phyloP scores from a whole-genome alignment of 441 rosid species.

The Omphalea diandra region DNA sequence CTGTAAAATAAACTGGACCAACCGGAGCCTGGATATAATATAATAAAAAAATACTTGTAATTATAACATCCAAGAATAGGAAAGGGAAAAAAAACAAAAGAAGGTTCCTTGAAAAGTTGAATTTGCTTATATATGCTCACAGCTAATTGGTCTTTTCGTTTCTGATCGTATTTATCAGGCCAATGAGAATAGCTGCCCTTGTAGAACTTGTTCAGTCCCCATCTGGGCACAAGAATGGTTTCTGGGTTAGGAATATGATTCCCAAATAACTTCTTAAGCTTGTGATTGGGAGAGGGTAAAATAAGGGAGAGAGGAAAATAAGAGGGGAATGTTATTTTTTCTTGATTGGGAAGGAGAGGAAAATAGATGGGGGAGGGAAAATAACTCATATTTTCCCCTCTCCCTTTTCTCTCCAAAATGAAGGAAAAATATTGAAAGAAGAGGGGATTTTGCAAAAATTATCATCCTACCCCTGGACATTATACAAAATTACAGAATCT shows the following conservation, averaged over 20 bases:
- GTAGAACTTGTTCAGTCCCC: constrained; percentile 35
- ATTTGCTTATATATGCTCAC: constrained; percentile 15
- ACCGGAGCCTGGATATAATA: constrained; percentile 25
- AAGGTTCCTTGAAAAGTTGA: not conserved
- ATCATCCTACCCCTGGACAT: too few species aligned
- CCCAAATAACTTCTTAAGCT: constrained; percentile 34
- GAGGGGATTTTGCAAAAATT: too few species aligned
- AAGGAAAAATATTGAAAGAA: too few species aligned
- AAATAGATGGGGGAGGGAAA: too few species aligned
- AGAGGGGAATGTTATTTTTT: too few species aligned
- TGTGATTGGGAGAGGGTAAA: too few species aligned
- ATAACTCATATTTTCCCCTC: too few species aligned
- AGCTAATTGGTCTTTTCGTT: constrained; percentile 23
- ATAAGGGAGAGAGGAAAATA: too few species aligned
- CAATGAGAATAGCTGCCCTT: constrained; percentile 34
- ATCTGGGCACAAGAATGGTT: constrained; percentile 34
- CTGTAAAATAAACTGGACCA: constrained; percentile 40
- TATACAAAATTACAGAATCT: too few species aligned
- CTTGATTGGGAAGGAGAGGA: too few species aligned
- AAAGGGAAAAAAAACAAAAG: not conserved
- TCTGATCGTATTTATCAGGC: constrained; percentile 20
- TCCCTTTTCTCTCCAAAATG: too few species aligned
- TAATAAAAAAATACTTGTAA: not conserved
- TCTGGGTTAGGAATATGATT: constrained; percentile 28
- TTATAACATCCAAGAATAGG: too few species aligned